Base-by-base conservation (phyloP, 345 rosid genomes). In the Gossypium thurberi region DNA sequence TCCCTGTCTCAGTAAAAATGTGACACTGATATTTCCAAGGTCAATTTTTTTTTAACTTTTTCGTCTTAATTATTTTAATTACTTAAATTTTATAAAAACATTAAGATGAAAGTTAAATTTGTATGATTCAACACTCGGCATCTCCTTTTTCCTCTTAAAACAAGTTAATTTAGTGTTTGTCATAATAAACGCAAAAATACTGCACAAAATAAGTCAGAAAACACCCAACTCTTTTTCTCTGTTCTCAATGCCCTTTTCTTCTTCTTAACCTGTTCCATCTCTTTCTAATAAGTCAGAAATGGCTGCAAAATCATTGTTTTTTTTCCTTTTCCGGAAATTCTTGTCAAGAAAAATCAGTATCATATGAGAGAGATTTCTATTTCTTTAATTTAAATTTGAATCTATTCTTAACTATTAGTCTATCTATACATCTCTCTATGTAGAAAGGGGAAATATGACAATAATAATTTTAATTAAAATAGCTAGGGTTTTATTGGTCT, bases 401-500 rank as follows among this genome's bases (percentile, higher is more conserved):
- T 78, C 80, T 75, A 63, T 60, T 50, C 23, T 69, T 56, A 56
- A 20, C 23, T 65, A 75, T 21, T 53, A 73, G 75, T 78, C 76
- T 65, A 70, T 75, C 78, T 84, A 77, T 79, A 81, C 81, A 79
- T 67, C 77, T 75, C 65, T 75, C 20, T 63, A 43, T 61, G 25
- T 14, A 28, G 78, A 53, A 33, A 76, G 50, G 55, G 73, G 57
- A 55, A 57, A 21, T 69, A 51, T 59, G 18, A 4, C 37, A n/a
- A 51, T 59, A n/a, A 50, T 67, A 15, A 46, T 17, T 47, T 20
- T 18, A 52, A 28, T 50, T 25, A 65, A 66, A 21, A 50, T 48
- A 77, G 51, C 71, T 71, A 75, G 74, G 75, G 48, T 69, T 69
- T 46, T 72, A 78, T 83, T 65, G 88, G 52, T 93, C 97, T 71